Conservation (phyloP, 1,139 yeast species). For the Diutina pseudorugosa region DNA sequence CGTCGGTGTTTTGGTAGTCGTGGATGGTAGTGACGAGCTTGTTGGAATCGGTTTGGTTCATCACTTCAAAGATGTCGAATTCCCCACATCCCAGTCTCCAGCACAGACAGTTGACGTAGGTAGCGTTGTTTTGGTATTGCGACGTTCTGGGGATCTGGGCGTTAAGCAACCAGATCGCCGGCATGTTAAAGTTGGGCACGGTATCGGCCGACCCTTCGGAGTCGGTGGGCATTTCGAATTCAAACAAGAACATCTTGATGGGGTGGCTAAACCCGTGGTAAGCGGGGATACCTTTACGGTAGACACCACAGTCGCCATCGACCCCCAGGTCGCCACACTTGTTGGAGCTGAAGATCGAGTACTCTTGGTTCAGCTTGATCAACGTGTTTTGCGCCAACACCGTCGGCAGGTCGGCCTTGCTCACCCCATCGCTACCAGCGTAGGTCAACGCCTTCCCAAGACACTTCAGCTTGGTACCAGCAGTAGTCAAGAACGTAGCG, state of each 20-base stretch:
- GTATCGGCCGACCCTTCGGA: conserved; percentile 15
- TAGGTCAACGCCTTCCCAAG: conserved; percentile 84
- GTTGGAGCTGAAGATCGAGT: conserved; percentile 58
- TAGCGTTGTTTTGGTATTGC: conserved; percentile 63
- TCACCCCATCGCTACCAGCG: conserved; percentile 61
- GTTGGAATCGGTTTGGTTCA: conserved; percentile 53
- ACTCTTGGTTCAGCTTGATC: conserved; percentile 63
- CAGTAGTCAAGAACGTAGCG: conserved; percentile 71
- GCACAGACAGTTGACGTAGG: conserved; percentile 55
- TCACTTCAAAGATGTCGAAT: conserved; percentile 74
- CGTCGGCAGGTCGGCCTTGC: conserved; percentile 50
- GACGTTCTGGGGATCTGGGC: conserved; percentile 91
- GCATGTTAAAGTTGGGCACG: conserved; percentile 65
- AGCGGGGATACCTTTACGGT: conserved; percentile 79
- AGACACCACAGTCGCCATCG: conserved; percentile 69
- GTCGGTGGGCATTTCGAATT: conserved; percentile 83
- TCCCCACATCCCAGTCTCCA: conserved; percentile 98
- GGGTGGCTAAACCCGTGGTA: conserved; percentile 80
- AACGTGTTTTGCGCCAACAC: conserved; percentile 48
- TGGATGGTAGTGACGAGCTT: conserved; percentile 77
- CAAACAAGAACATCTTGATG: conserved; percentile 76
- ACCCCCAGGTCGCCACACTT: conserved; percentile 42
- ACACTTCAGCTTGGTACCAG: conserved; percentile 66
- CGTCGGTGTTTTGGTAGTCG: conserved; percentile 64
- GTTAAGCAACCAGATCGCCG: conserved; percentile 91